Conservation (phyloP, 345 rosid genomes). For the Gossypium ekmanianum region DNA sequence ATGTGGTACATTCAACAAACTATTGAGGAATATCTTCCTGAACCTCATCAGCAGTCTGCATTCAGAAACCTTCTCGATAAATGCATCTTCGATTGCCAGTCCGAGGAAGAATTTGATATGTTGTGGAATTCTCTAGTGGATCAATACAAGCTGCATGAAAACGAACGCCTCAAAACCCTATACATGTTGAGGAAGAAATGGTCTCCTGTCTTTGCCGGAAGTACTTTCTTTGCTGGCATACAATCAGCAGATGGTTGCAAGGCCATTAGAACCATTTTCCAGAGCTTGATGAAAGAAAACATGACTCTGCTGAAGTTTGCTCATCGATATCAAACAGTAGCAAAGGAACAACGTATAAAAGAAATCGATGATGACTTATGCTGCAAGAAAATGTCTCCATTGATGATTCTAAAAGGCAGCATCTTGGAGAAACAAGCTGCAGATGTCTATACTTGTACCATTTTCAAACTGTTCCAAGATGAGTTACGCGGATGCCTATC, state of each 20-base stretch:
- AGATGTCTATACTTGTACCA: not conserved
- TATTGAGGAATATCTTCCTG: not conserved
- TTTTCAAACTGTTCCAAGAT: conserved; percentile 3
- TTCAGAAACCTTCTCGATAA: not conserved
- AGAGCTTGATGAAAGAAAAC: not conserved
- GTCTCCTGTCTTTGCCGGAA: not conserved
- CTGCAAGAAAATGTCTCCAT: not conserved
- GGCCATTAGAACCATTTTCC: not conserved
- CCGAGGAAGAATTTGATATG: not conserved
- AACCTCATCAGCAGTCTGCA: not conserved
- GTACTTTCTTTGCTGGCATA: conserved; percentile 2
- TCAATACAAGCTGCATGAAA: not conserved
- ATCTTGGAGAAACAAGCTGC: conserved; percentile 13
- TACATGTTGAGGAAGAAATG: conserved; percentile 3
- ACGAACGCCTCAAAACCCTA: not conserved
- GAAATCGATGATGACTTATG: not conserved
- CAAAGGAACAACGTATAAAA: not conserved
- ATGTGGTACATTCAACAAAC: conserved; percentile 9
- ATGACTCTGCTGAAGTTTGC: not conserved
- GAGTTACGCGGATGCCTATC: conserved; percentile 1
- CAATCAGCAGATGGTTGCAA: not conserved
- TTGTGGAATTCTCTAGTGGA: not conserved
- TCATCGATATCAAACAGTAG: not conserved
- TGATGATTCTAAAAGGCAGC: conserved; percentile 5
- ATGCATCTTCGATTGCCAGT: not conserved